Conservation (phyloP, 2,329 filamentous ascomycete species). For the Lachnellula hyalina region DNA sequence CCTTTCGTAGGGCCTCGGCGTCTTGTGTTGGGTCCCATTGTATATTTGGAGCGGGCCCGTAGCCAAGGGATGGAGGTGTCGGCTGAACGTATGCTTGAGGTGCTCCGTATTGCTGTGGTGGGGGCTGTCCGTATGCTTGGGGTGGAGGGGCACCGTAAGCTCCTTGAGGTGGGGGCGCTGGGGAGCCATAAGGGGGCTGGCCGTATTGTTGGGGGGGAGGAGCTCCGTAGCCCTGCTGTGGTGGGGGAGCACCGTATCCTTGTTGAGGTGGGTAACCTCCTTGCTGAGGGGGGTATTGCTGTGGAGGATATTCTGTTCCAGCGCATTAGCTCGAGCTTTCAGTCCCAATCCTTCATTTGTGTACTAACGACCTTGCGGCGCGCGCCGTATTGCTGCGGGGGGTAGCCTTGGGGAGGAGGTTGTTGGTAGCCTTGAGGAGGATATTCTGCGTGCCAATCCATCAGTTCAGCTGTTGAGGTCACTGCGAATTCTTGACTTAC, state of each 20-base stretch:
- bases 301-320: slow-evolving; percentile 3
- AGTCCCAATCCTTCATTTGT: not conserved
- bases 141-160: slow-evolving; percentile 26
- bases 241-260: slow-evolving; percentile 5
- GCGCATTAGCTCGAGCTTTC: not conserved
- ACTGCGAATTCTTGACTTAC: slow-evolving; percentile 5
- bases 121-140: slow-evolving; percentile 14
- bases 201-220: slow-evolving; percentile 7
- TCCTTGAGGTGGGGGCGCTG: slow-evolving; percentile 6
- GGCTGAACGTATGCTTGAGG: slow-evolving; percentile 42
- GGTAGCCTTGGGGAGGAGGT: slow-evolving; percentile 14
- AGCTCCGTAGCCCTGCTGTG: slow-evolving; percentile 7
- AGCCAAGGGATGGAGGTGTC: slow-evolving; percentile 66
- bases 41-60: slow-evolving; percentile 65
- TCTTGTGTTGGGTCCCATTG: slow-evolving; percentile 63
- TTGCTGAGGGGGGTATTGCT: slow-evolving; percentile 10
- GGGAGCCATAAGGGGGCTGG: not conserved
- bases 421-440: slow-evolving; percentile 9
- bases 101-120: slow-evolving; percentile 29
- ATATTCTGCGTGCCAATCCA: slow-evolving; percentile 1
- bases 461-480: not conserved
- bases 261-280: slow-evolving; percentile 11
- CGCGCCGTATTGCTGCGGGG: slow-evolving; percentile 16
- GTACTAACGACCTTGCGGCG: slow-evolving; percentile 13
- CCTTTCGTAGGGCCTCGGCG: slow-evolving; percentile 65